A percentile compares a stretch with the other conserved stretches of the same genome.
Conservation (phyloP, 352 stramenopile genomes). For the Phytophthora pseudosyringae region DNA sequence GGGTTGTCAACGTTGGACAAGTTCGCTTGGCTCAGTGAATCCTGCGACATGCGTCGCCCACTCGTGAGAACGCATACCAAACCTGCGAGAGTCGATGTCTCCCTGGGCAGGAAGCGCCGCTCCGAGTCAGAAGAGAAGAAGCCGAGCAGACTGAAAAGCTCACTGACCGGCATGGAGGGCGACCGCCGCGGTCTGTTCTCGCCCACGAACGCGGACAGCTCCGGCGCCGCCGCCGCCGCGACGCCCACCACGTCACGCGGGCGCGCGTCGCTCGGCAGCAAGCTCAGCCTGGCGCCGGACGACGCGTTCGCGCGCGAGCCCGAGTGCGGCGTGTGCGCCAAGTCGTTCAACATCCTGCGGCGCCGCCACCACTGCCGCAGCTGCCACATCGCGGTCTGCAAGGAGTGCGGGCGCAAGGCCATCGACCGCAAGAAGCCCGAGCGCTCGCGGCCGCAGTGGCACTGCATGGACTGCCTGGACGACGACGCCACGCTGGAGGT, state of each 20-base stretch:
- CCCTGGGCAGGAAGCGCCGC: slow-evolving; percentile 23
- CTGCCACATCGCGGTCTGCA: slow-evolving; percentile 86
- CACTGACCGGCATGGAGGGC: slow-evolving; percentile 31
- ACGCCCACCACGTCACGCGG: slow-evolving; percentile 23
- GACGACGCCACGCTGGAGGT: slow-evolving; percentile 75
- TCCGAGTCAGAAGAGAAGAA: slow-evolving; percentile 28
- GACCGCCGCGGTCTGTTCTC: slow-evolving; percentile 37
- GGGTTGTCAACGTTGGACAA: slow-evolving; percentile 22
- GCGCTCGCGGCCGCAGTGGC: slow-evolving; percentile 74
- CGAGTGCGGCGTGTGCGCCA: slow-evolving; percentile 74
- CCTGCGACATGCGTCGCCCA: slow-evolving; percentile 31
- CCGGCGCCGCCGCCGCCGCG: slow-evolving; percentile 14
- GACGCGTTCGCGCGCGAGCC: slow-evolving; percentile 75
- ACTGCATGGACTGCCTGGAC: slow-evolving; percentile 75
- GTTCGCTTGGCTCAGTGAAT: slow-evolving; percentile 7
- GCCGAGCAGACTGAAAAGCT: slow-evolving; percentile 5
- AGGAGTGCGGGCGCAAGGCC: slow-evolving; percentile 83
- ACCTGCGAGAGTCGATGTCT: slow-evolving; percentile 23
- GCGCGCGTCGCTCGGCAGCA: slow-evolving; percentile 42
- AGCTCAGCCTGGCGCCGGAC: slow-evolving; percentile 47
- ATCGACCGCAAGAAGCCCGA: slow-evolving; percentile 67
- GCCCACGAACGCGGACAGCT: slow-evolving; percentile 35
- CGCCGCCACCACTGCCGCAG: slow-evolving; percentile 86
- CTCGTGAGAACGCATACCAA: slow-evolving; percentile 16
- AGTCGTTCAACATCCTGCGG: slow-evolving; percentile 83